Percentiles rank a stretch among this genome's conserved stretches.
Evolutionary conservation across 1,139 yeast genomes (phyloP).

Genomic region (Hyphopichia fennica): DNA sequence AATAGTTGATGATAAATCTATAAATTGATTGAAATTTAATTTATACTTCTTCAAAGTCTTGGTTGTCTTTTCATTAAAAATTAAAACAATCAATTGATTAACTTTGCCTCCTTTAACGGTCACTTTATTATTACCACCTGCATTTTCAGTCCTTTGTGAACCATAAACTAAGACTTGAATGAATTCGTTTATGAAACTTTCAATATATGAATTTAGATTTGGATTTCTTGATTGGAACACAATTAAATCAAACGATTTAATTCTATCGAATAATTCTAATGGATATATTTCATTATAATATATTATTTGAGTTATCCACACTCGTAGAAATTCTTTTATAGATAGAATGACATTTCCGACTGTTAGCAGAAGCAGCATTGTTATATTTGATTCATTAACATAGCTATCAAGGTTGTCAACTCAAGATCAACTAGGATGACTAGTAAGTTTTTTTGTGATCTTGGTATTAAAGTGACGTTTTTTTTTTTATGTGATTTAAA

Average conservation of each 20-base stretch:
- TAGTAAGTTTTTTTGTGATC: neutral
- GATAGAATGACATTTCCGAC: slow-evolving; percentile 29
- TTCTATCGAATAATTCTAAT: slow-evolving; percentile 33
- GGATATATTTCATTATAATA: slow-evolving; percentile 48
- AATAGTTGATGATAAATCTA: slow-evolving; percentile 11
- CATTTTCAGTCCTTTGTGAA: neutral
- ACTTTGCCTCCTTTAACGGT: slow-evolving; percentile 13
- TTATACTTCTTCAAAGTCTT: slow-evolving; percentile 23
- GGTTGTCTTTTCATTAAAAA: slow-evolving; percentile 23
- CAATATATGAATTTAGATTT: slow-evolving; percentile 36
- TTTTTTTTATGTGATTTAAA: too few species aligned
- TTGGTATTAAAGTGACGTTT: too few species aligned
- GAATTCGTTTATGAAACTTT: slow-evolving; percentile 26
- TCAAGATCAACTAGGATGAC: neutral
- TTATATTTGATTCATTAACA: neutral
- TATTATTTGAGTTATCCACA: slow-evolving; percentile 47
- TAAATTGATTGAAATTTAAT: slow-evolving; percentile 28
- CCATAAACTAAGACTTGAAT: slow-evolving; percentile 14
- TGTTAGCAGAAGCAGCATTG: slow-evolving; percentile 19
- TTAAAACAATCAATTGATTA: slow-evolving; percentile 21
- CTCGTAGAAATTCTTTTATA: slow-evolving; percentile 39
- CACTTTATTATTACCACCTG: slow-evolving; percentile 2
- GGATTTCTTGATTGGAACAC: slow-evolving; percentile 46
- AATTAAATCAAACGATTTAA: slow-evolving; percentile 39
- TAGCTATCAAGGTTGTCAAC: neutral